These are phyloP conservation scores for Quaeritorhiza haematococci DNA, from an alignment of 371 early-diverging fungal genomes.

Conservation along the genomic window DNA sequence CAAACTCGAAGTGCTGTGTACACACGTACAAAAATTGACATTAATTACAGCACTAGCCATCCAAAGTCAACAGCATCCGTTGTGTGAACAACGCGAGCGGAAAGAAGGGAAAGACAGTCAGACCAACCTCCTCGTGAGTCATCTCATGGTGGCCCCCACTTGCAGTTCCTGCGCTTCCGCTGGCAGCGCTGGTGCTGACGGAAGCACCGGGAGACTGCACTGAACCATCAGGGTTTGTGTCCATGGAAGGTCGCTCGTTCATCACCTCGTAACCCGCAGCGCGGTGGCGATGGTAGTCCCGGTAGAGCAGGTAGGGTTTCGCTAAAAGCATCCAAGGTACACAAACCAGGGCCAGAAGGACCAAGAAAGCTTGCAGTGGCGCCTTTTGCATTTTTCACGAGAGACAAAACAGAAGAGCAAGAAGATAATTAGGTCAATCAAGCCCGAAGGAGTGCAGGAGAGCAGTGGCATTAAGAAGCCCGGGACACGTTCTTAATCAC, in stretches of 20 bases:
- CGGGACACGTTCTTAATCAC: slow-evolving; percentile 27
- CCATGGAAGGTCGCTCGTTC: slow-evolving; percentile 20
- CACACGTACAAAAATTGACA: too few species aligned
- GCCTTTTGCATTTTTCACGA: slow-evolving; percentile 46
- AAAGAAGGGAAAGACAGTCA: too few species aligned
- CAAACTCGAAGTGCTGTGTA: slow-evolving; percentile 88
- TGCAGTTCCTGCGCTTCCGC: background rate
- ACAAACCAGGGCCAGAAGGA: slow-evolving; percentile 82
- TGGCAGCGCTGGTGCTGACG: slow-evolving; percentile 1
- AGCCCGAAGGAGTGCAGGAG: background rate
- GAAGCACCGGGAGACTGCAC: background rate
- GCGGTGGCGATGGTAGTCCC: slow-evolving; percentile 70
- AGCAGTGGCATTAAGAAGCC: background rate
- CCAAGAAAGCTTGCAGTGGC: slow-evolving; percentile 76
- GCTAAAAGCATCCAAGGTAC: slow-evolving; percentile 98
- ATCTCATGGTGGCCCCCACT: slow-evolving; percentile 22
- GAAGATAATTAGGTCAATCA: background rate
- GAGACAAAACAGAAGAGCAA: slow-evolving; percentile 8
- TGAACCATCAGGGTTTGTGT: slow-evolving; percentile 26
- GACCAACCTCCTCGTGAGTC: slow-evolving; percentile 31
- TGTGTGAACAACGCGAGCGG: too few species aligned
- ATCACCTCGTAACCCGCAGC: slow-evolving; percentile 59
- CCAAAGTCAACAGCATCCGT: too few species aligned
- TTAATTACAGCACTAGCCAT: too few species aligned
- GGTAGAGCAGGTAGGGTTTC: slow-evolving; percentile 86